These are phyloP conservation scores for Alternaria sp. DNA, from an alignment of 2,329 filamentous ascomycete genomes.

Conservation along the genomic window DNA sequence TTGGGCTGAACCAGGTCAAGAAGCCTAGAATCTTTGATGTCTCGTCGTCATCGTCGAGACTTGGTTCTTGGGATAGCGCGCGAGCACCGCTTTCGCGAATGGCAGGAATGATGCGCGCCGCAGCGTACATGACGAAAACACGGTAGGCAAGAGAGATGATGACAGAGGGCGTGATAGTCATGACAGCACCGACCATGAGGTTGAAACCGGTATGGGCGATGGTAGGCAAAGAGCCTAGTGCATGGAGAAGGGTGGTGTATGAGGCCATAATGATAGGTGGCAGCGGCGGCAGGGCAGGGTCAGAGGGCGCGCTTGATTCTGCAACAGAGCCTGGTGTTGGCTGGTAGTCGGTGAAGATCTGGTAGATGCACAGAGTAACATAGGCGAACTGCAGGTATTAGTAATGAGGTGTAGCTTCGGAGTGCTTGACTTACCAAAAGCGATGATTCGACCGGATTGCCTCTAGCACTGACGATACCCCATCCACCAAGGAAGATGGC, in stretches of 20 bases:
- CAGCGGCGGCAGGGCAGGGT: constrained; percentile 93
- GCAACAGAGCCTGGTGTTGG: constrained; percentile 71
- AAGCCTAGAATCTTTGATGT: constrained; percentile 82
- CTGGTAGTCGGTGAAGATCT: constrained; percentile 98
- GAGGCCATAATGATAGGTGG: constrained; percentile 98
- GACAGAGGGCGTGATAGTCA: constrained; percentile 94
- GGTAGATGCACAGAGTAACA: constrained; percentile 97
- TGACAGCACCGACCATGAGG: constrained; percentile 89
- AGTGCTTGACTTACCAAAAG: constrained; percentile 63
- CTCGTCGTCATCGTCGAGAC: constrained; percentile 83
- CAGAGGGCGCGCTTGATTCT: constrained; percentile 61
- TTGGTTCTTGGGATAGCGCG: constrained; percentile 83
- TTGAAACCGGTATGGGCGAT: constrained; percentile 84
- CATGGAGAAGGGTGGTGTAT: constrained; percentile 88
- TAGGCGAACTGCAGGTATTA: constrained; percentile 75
- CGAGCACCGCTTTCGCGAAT: constrained; percentile 86
- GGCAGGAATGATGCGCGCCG: constrained; percentile 93
- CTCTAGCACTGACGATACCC: constrained; percentile 91
- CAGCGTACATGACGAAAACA: constrained; percentile 93
- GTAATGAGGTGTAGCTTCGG: not conserved
- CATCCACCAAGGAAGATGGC: constrained; percentile 92
- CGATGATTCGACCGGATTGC: constrained; percentile 94
- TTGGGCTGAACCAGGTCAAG: constrained; percentile 92
- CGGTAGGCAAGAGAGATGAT: constrained; percentile 95
- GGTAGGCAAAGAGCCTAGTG: constrained; percentile 81